Evolutionary conservation across 139 green algal species (phyloP), one percentile per base, ranked within the genome.

Genomic region (Diplosphaera chodatii): DNA sequence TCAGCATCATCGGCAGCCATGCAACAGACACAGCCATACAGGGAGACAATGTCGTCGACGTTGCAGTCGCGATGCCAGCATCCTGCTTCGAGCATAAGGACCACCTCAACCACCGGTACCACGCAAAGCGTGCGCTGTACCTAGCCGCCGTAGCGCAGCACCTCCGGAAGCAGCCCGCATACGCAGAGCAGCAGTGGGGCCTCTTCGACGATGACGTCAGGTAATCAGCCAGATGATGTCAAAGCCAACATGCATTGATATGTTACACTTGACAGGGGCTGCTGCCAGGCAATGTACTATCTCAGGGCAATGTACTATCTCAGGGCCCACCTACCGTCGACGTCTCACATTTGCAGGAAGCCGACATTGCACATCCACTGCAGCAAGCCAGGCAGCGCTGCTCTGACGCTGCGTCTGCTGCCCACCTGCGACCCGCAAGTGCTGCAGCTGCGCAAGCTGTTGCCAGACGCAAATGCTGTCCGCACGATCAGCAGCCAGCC

Each of bases 81-180:
- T 56, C 66, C n/a, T 88, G 87, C 74, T 78, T 94, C 10, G 77
- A 86, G 27, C 64, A 85, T 41, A 93, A 92, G 76, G 87, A 90
- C 63, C 75, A 90, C 27, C 74, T 94, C 6, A 92, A 92, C 71
- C 80, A 93, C 71, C 73, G 81, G 40, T 95, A 93, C 68, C 81
- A 89, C 66, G 83, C 83, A 25, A 84, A 81, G 37, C 81, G 89
- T 0, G 78, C 77, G 0, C 59, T 90, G 2, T 95, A 90, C 72
- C 77, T 95, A 23, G 40, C 73, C 16, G 76, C 80, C 1, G 3
- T 93, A 15, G 67, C 80, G 10, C 18, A 27, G 0, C 67, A 73
- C 22, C 73, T 94, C 70, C 28, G 62, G 32, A 65, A 68, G 33
- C 68, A 74, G 23, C 64, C 74, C 0, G 16, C 68, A 20, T 79